Evolutionary conservation across 768 basidiomycete genomes (phyloP), one percentile per base, ranked within the genome.

Genomic region (Kockovaella imperatae): DNA sequence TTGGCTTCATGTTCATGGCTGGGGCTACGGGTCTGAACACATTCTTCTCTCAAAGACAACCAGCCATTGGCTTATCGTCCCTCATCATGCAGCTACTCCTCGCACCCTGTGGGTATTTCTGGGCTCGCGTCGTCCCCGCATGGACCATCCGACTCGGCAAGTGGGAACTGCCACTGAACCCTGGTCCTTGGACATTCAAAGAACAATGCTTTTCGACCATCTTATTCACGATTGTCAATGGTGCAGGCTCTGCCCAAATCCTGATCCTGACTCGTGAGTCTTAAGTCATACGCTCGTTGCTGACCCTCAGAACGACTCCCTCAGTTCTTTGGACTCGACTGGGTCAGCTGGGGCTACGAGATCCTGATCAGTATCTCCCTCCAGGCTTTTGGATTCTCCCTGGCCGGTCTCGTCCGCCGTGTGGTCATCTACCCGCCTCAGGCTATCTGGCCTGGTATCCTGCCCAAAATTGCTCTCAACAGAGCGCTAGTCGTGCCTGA

Each of bases 391-490:
- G 91, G 91, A 1, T 90, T 93, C 62, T 87, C 86, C 23, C 76
- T 91, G n/a, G 89, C 91, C 2, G 91, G 91, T 1, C 62, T 93
- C 26, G 86, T 84, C 61, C 76, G 88, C 38, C 76, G 87, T 26
- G 88, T 93, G 72, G 74, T 96, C 61, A 87, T 95, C 0, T 89
- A 83, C 85, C 91, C 91, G 0, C 89, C 88, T 20, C 26, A n/a
- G 18, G 21, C 20, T 32, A 23, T 47, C 14, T 47, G 45, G 45
- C 45, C 45, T 14, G 23, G 18, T 32, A 23, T 28, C 10, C 36
- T 47, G 11, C n/a, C 30, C 2, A 47, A 32, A 20, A 23, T 47
- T 13, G 45, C 45, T 11, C 26, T 47, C 6, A 47, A 47, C 36
- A 23, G 34, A 18, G 45, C 45, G 17, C 30, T 47, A 14, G 35